A percentile compares a stretch with the other conserved stretches of the same genome.
These are phyloP conservation scores for Hypoxylon crocopeplum DNA, from an alignment of 495 filamentous ascomycete genomes.

Conservation along the genomic window DNA sequence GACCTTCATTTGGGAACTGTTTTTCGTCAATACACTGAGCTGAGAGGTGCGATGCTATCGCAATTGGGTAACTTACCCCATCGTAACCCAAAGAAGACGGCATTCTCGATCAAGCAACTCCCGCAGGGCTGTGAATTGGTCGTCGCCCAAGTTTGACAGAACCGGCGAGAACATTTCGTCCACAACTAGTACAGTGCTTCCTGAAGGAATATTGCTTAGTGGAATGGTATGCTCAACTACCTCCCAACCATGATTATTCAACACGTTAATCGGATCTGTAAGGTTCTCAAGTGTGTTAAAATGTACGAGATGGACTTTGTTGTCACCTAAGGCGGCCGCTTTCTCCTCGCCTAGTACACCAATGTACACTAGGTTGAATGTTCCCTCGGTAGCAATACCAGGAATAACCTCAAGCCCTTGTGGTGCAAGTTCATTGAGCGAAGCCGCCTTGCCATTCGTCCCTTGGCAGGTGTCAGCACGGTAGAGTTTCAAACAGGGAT, in stretches of 20 bases:
- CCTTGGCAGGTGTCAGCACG: too few relatives aligned
- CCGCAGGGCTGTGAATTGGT: neutral
- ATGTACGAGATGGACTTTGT: neutral
- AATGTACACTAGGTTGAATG: too few relatives aligned
- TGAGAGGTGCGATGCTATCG: too few relatives aligned
- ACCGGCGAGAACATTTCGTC: conserved; percentile 1
- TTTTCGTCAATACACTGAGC: too few relatives aligned
- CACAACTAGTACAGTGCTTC: neutral
- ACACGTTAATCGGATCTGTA: neutral
- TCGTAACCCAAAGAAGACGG: neutral
- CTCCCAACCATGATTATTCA: neutral
- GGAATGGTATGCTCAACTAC: neutral
- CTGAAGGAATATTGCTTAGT: neutral
- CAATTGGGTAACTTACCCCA: conserved; percentile 1
- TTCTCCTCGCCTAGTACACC: too few relatives aligned
- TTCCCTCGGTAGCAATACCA: too few relatives aligned
- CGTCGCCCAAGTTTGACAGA: neutral
- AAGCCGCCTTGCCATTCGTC: too few relatives aligned
- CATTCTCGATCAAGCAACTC: neutral
- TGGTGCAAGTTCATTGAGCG: too few relatives aligned
- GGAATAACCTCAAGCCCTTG: too few relatives aligned
- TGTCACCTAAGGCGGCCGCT: neutral
- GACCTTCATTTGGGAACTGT: conserved; percentile 3
- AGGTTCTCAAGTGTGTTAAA: neutral
- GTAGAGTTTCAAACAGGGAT: too few relatives aligned